phyloP scores from a whole-genome alignment of 2,329 filamentous ascomycete genomes.

The Verticillium isaacii region DNA sequence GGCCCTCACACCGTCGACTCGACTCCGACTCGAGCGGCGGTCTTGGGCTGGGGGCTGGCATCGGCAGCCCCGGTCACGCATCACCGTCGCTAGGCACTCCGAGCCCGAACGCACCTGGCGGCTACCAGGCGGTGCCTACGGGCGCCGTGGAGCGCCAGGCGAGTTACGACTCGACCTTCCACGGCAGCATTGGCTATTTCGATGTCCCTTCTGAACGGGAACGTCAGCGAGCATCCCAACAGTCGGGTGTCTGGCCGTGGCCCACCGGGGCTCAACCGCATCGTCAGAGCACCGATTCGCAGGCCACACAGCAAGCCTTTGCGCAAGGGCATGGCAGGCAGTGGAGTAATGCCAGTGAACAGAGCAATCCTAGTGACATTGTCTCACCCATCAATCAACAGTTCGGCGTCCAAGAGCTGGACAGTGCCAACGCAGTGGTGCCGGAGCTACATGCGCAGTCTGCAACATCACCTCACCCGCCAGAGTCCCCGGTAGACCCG shows the following conservation, averaged over 20 bases:
- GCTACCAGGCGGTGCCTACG: conserved; percentile 11
- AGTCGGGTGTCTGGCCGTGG: conserved; percentile 12
- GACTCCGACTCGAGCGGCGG: conserved; percentile 7
- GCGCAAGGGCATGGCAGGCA: conserved; percentile 30
- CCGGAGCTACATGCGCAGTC: conserved; percentile 29
- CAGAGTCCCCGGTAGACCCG: not conserved
- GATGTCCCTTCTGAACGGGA: conserved; percentile 14
- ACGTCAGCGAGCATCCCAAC: conserved; percentile 14
- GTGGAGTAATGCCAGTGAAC: conserved; percentile 39
- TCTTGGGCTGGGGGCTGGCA: not conserved
- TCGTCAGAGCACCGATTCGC: conserved; percentile 32
- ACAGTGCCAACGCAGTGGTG: conserved; percentile 21
- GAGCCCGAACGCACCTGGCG: conserved; percentile 2
- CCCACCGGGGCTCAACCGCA: conserved; percentile 8
- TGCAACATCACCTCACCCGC: conserved; percentile 9
- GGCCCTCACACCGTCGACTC: conserved; percentile 10
- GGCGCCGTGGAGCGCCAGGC: conserved; percentile 17
- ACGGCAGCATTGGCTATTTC: conserved; percentile 22
- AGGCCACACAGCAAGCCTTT: conserved; percentile 14
- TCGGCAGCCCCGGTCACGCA: conserved; percentile 9
- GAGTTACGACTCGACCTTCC: conserved; percentile 21
- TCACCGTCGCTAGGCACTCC: conserved; percentile 6
- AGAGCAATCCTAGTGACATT: conserved; percentile 25
- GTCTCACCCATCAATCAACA: conserved; percentile 5
- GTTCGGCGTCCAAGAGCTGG: conserved; percentile 31